Evolutionary conservation across 2,329 filamentous ascomycete genomes (phyloP).

Genomic region (Penicillium glabrum): DNA sequence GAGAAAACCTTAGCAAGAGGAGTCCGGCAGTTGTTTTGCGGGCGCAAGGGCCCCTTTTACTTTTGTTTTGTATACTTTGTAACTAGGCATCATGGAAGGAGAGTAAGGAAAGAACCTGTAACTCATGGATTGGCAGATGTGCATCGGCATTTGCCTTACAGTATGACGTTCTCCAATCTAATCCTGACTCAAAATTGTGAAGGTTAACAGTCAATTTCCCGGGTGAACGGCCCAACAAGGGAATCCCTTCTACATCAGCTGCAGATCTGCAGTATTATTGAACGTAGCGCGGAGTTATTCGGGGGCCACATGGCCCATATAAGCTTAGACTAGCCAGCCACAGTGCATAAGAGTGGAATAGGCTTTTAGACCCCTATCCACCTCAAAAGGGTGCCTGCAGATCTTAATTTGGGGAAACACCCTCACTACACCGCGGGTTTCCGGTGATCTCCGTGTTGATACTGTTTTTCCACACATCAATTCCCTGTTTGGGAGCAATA

Average conservation of each 20-base stretch:
- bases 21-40: neutral
- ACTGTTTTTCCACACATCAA: neutral
- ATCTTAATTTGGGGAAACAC: conserved; percentile 14
- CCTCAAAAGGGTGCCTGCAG: conserved; percentile 6
- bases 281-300: conserved; percentile 11
- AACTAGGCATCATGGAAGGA: neutral
- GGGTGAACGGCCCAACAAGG: neutral
- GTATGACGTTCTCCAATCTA: neutral
- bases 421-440: neutral
- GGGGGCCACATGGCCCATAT: conserved; percentile 7
- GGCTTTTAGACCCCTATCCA: conserved; percentile 1
- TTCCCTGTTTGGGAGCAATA: conserved; percentile 1
- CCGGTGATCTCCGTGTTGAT: conserved; percentile 11
- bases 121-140: neutral
- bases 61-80: neutral
- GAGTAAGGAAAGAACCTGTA: too few species aligned
- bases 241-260: neutral
- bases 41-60: neutral
- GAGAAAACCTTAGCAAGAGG: neutral
- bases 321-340: conserved; percentile 18
- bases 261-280: conserved; percentile 16
- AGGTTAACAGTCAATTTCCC: neutral
- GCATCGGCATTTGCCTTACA: too few species aligned
- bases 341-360: neutral
- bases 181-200: neutral